phyloP scores from a whole-genome alignment of 768 basidiomycete species.

The Leccinum subtestaceum region DNA sequence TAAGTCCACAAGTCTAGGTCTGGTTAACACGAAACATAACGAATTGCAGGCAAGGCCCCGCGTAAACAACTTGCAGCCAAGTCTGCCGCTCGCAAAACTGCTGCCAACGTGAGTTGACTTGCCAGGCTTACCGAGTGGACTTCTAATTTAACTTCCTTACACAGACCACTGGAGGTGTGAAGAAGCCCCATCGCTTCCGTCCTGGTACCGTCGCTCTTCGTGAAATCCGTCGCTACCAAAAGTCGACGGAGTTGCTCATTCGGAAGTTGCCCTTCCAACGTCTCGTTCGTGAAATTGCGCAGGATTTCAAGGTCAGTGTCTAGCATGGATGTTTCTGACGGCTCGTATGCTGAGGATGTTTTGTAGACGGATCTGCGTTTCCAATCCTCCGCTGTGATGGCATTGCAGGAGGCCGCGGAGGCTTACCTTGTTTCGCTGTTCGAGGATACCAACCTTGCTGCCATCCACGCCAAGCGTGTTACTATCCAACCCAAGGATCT shows the following conservation, averaged over 20 bases:
- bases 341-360: background rate
- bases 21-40: background rate
- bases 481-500: constrained; percentile 1
- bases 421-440: background rate
- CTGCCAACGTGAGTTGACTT: constrained; percentile 35
- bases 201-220: constrained; percentile 86
- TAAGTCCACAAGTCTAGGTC: constrained; percentile 19
- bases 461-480: background rate
- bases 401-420: constrained; percentile 48
- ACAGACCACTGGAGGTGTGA: constrained; percentile 79
- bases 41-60: constrained; percentile 54
- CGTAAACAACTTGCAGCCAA: constrained; percentile 73
- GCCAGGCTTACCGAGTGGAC: background rate
- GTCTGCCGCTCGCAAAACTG: constrained; percentile 52
- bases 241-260: constrained; percentile 83
- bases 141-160: background rate
- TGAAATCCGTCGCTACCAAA: constrained; percentile 87
- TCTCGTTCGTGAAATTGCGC: background rate
- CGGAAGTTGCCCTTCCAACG: constrained; percentile 62
- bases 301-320: background rate
- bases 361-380: constrained; percentile 75
- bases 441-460: background rate
- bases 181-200: constrained; percentile 89
- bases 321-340: background rate
- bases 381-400: constrained; percentile 88